Evolutionary conservation across 2,329 filamentous ascomycete species (phyloP).

Genomic region (Fusarium sp.): DNA sequence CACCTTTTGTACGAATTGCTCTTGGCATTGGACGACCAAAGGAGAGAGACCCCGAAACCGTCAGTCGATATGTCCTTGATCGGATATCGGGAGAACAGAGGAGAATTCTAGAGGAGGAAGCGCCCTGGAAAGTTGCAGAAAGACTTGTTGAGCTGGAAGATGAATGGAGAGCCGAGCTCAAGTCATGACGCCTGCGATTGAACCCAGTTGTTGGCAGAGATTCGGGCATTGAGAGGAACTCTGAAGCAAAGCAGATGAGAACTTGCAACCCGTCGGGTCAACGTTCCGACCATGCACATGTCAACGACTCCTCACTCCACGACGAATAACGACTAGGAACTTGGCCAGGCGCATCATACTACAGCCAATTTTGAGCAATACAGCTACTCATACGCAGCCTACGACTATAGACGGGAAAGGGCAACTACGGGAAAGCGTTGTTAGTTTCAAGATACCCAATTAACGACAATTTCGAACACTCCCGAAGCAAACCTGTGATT

Average conservation of each 20-base stretch:
- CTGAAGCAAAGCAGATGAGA: background rate
- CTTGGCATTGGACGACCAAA: slow-evolving; percentile 89
- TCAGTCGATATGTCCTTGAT: slow-evolving; percentile 81
- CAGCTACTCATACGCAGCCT: background rate
- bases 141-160: slow-evolving; percentile 59
- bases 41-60: slow-evolving; percentile 72
- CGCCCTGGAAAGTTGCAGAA: slow-evolving; percentile 62
- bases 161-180: slow-evolving; percentile 48
- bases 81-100: slow-evolving; percentile 68
- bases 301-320: background rate
- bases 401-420: background rate
- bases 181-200: slow-evolving; percentile 10
- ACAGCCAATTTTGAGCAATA: background rate
- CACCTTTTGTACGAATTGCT: slow-evolving; percentile 70
- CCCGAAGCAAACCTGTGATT: slow-evolving; percentile 10
- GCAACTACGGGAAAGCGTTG: background rate
- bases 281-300: too few species aligned
- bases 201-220: background rate
- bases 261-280: background rate
- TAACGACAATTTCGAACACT: background rate
- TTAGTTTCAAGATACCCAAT: slow-evolving; percentile 13
- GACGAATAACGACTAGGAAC: background rate
- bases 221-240: background rate
- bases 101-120: slow-evolving; percentile 60
- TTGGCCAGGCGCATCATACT: background rate